phyloP scores from a whole-genome alignment of 108 stramenopile genomes.

The Bacterosira constricta region DNA sequence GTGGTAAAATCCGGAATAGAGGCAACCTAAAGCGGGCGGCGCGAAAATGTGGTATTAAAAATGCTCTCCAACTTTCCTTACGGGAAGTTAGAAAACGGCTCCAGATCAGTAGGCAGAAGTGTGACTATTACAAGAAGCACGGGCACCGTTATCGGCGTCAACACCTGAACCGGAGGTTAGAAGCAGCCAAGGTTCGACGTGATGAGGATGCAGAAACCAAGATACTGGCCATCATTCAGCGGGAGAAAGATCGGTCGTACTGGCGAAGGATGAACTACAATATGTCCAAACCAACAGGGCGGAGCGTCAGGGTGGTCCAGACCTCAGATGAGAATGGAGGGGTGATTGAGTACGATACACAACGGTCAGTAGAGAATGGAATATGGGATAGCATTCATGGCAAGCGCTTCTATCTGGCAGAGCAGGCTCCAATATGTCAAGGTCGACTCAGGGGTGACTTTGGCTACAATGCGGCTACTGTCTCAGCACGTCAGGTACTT shows the following conservation, averaged over 20 bases:
- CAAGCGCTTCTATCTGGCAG: not conserved
- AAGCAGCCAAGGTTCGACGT: not conserved
- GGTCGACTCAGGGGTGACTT: slow-evolving; percentile 6
- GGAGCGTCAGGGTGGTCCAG: slow-evolving; percentile 9
- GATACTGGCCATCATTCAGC: slow-evolving; percentile 13
- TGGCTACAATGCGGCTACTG: not conserved
- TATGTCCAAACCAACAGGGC: not conserved
- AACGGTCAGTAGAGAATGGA: not conserved
- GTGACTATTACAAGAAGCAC: not conserved
- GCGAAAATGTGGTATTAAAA: not conserved
- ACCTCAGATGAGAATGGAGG: not conserved
- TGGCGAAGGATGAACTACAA: slow-evolving; percentile 18
- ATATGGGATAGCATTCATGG: not conserved
- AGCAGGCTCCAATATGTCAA: slow-evolving; percentile 16
- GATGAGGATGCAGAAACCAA: not conserved
- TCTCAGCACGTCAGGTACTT: not conserved
- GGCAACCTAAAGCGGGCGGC: not conserved
- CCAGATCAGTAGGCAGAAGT: not conserved
- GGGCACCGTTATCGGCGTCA: not conserved
- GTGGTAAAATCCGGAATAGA: slow-evolving; percentile 9
- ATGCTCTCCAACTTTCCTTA: not conserved
- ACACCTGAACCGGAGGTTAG: not conserved
- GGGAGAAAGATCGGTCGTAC: slow-evolving; percentile 18
- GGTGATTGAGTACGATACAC: not conserved
- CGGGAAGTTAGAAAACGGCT: not conserved